Percentiles rank a stretch among this genome's conserved stretches.
Evolutionary conservation across 1,284 basidiomycete species (phyloP).

Genomic region (Microbotryum scabiosae): DNA sequence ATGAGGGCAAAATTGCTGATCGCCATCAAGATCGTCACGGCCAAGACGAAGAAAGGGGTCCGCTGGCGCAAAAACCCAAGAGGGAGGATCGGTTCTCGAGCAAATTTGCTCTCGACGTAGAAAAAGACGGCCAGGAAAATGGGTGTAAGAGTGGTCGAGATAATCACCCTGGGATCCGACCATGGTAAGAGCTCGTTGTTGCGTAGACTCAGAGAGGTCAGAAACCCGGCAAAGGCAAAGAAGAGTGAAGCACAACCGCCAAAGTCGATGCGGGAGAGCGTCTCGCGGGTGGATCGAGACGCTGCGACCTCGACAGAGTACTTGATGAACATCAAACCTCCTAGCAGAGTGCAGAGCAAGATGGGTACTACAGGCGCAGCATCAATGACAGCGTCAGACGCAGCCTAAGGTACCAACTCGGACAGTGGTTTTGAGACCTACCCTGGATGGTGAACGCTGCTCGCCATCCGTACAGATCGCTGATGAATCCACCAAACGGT

Average conservation of each 20-base stretch:
- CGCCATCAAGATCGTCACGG: conserved; percentile 58
- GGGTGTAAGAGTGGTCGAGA: conserved; percentile 53
- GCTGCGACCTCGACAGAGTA: conserved; percentile 52
- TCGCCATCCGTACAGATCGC: conserved; percentile 69
- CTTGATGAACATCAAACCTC: not conserved
- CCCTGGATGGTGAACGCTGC: conserved; percentile 47
- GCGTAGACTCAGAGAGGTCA: conserved; percentile 69
- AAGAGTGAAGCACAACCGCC: conserved; percentile 72
- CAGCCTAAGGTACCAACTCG: too few species aligned
- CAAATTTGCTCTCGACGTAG: conserved; percentile 61
- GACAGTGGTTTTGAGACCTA: too few species aligned
- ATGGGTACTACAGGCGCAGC: conserved; percentile 57
- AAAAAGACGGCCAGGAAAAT: conserved; percentile 56
- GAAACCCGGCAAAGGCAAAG: conserved; percentile 58
- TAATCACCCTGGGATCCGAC: conserved; percentile 60
- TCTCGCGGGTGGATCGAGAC: conserved; percentile 47
- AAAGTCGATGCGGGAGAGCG: conserved; percentile 69
- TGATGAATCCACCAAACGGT: conserved; percentile 78
- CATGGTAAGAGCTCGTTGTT: conserved; percentile 70
- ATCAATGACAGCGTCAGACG: too few species aligned
- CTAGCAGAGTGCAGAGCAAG: conserved; percentile 1
- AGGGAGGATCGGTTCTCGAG: conserved; percentile 76
- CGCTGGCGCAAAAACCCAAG: conserved; percentile 61
- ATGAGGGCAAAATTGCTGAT: conserved; percentile 18
- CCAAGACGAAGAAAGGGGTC: conserved; percentile 67